Conservation (phyloP, 1,284 basidiomycete species). For the Ustilago sp. region DNA sequence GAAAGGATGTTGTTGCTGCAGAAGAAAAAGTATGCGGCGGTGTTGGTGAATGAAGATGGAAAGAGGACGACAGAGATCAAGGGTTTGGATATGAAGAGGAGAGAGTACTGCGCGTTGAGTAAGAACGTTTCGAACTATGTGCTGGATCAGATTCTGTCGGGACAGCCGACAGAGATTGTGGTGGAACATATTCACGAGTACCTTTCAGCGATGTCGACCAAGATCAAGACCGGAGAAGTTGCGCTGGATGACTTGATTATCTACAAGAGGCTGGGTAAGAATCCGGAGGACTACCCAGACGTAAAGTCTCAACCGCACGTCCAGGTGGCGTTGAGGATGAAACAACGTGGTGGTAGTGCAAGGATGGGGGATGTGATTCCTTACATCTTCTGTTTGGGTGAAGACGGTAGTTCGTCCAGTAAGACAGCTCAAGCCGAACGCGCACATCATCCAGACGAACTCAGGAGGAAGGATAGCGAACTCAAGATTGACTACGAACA, state of each 20-base stretch:
- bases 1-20: constrained; percentile 91
- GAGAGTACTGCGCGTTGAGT: constrained; percentile 92
- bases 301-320: constrained; percentile 95
- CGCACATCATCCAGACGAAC: constrained; percentile 93
- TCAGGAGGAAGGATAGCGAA: constrained; percentile 74
- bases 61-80: constrained; percentile 79
- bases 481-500: constrained; percentile 76
- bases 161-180: constrained; percentile 88
- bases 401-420: constrained; percentile 77
- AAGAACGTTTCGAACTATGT: constrained; percentile 80
- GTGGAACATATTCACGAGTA: constrained; percentile 95
- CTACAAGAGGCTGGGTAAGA: constrained; percentile 70
- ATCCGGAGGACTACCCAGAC: constrained; percentile 84
- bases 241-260: constrained; percentile 93
- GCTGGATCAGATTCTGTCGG: constrained; percentile 89
- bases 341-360: constrained; percentile 82
- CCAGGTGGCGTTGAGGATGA: constrained; percentile 93
- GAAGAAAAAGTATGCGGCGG: constrained; percentile 99
- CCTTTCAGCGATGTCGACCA: constrained; percentile 79
- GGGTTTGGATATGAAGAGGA: constrained; percentile 97
- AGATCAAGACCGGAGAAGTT: constrained; percentile 81
- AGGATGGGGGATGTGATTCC: constrained; percentile 92
- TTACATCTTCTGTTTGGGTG: constrained; percentile 89
- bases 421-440: constrained; percentile 87
- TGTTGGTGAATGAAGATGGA: constrained; percentile 74